Evolutionary conservation across 257 asterid species (phyloP).

Genomic region (Penstemon barbatus): DNA sequence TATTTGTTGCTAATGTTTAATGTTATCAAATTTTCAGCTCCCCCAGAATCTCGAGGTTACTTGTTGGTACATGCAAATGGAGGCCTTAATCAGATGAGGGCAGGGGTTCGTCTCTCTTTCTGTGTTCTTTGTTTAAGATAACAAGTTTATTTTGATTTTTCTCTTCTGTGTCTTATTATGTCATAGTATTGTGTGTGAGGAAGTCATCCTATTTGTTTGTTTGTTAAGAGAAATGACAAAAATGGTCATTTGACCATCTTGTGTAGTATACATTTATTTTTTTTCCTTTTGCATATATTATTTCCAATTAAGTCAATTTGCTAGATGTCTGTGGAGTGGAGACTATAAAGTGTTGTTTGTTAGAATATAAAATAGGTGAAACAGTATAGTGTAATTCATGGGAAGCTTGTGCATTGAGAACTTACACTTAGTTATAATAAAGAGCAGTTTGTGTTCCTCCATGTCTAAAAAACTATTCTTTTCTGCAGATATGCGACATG

Average conservation of each 20-base stretch:
- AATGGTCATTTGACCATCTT: not conserved
- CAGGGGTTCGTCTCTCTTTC: conserved; percentile 65
- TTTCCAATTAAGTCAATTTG: not conserved
- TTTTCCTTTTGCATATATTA: not conserved
- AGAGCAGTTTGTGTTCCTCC: conserved; percentile 10
- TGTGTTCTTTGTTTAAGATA: conserved; percentile 7
- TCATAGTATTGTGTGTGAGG: not conserved
- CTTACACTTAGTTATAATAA: not conserved
- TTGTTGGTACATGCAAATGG: conserved; percentile 92
- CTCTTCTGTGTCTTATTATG: not conserved
- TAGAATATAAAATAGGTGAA: not conserved
- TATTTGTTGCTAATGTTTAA: conserved; percentile 16
- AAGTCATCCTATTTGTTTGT: not conserved
- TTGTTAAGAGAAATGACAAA: not conserved
- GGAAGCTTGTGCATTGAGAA: conserved; percentile 11
- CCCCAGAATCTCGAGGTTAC: conserved; percentile 78
- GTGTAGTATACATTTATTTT: not conserved
- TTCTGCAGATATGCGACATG: conserved; percentile 93
- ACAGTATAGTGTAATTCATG: not conserved
- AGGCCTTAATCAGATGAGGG: conserved; percentile 97
- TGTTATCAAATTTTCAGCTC: conserved; percentile 48
- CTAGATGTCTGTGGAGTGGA: not conserved
- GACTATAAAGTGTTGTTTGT: not conserved
- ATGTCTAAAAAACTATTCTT: conserved; percentile 12
- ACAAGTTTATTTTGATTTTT: not conserved